These are phyloP conservation scores for Cardamine chenopodiifolia DNA, from an alignment of 345 rosid species.

Conservation along the genomic window DNA sequence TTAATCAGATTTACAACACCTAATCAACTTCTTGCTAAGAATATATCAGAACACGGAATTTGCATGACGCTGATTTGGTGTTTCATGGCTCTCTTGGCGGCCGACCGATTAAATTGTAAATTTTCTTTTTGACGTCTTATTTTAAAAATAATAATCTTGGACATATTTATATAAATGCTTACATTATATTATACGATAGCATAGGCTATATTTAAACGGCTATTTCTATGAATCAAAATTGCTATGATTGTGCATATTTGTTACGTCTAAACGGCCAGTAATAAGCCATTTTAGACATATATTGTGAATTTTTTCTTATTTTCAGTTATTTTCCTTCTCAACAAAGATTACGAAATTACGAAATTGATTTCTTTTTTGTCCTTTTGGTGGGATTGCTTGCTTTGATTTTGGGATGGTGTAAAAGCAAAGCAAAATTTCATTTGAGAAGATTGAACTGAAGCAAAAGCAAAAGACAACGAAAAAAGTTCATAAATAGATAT, in stretches of 20 bases:
- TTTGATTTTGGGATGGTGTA: constrained; percentile 45
- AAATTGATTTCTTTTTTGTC: neutral
- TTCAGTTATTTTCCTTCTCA: neutral
- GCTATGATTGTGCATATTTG: neutral
- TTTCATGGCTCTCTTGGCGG: neutral
- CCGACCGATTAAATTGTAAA: too few species aligned
- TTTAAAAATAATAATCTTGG: too few species aligned
- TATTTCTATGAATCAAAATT: neutral
- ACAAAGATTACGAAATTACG: neutral
- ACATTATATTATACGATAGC: too few species aligned
- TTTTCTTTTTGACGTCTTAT: too few species aligned
- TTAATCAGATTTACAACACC: too few species aligned
- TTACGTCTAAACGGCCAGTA: neutral
- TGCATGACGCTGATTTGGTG: too few species aligned
- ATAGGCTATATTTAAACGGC: too few species aligned
- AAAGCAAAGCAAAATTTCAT: constrained; percentile 36
- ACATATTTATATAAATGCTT: too few species aligned
- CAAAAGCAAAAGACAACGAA: constrained; percentile 36
- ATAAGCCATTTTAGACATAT: neutral
- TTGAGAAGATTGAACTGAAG: constrained; percentile 33
- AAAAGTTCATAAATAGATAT: constrained; percentile 25
- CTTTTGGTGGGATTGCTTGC: constrained; percentile 46
- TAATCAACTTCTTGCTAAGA: too few species aligned
- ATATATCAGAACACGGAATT: too few species aligned
- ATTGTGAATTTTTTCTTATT: neutral